phyloP scores from a whole-genome alignment of 2,329 filamentous ascomycete species.

The Aspergillus novoparasiticus region DNA sequence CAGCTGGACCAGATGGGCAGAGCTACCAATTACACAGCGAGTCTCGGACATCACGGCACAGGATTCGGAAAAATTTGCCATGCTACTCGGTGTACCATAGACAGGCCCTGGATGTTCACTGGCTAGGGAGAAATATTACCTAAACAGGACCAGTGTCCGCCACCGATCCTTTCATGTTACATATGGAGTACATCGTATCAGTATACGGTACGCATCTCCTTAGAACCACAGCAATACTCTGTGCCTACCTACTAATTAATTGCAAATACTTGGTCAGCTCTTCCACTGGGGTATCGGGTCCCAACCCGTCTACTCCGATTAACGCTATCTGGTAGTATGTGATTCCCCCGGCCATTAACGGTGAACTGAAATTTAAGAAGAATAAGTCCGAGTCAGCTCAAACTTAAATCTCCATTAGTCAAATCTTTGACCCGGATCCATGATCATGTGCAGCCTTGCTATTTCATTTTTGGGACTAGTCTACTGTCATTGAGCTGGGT shows the following conservation, averaged over 20 bases:
- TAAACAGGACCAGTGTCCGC: background rate
- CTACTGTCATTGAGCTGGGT: background rate
- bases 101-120: too few species aligned
- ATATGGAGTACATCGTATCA: background rate
- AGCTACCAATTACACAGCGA: background rate
- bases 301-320: background rate
- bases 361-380: background rate
- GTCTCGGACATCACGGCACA: background rate
- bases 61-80: background rate
- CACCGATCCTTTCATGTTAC: background rate
- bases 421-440: background rate
- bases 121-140: background rate
- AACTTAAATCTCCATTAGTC: background rate
- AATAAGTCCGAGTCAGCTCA: background rate
- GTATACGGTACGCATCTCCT: background rate
- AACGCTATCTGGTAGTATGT: background rate
- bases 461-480: background rate
- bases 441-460: background rate
- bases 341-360: background rate
- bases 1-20: background rate
- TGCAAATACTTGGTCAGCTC: background rate
- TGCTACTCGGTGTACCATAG: background rate
- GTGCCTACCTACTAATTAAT: background rate
- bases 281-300: background rate
- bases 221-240: background rate